Evolutionary conservation across 2,329 filamentous ascomycete genomes (phyloP), one percentile per base, ranked within the genome.

Genomic region (Diplodia mutila): DNA sequence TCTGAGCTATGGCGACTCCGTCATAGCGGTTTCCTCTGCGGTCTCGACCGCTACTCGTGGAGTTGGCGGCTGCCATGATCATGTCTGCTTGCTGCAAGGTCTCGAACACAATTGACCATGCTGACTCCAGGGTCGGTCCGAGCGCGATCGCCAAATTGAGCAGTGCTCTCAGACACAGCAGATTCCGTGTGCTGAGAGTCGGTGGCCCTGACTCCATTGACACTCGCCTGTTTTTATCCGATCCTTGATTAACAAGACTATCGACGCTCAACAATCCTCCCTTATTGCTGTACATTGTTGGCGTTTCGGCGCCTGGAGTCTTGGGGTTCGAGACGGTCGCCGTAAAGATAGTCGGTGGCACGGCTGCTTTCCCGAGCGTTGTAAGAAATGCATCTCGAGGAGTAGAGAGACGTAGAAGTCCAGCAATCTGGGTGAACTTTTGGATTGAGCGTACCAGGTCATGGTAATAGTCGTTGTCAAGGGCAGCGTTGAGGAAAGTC

Each of bases 71-170:
- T 12, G 87, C 85, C 29, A 97, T 85, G 4, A 98, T 89, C 70
- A 97, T 89, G 73, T 98, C 95, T 2, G 94, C 94, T 77, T 97
- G 92, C 74, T 97, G 93, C 8, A 99, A 81, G 0, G 94, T 97
- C 74, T 97, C 94, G 1, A 99, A 85, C 18, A 99, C 85, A 68
- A 99, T 98, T 1, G 89, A 89, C 92, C 96, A 99, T 0, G 94
- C 91, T 16, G 86, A 84, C 42, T 91, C 89, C 0, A 99, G 84
- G 0, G 93, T 97, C 3, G 95, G 93, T 0, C 95, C 95, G 1
- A 99, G 81, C 2, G 95, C 95, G 73, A 98, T 99, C 1, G 95
- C 95, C 3, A 99, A 81, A 72, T 99, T 99, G n/a, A 99, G 82
- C 18, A 99, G 84, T 34, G 95, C 95, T 74, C 96, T 85, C 52